These are phyloP conservation scores for Candida ulmi DNA, from an alignment of 805 yeast species.

Conservation along the genomic window DNA sequence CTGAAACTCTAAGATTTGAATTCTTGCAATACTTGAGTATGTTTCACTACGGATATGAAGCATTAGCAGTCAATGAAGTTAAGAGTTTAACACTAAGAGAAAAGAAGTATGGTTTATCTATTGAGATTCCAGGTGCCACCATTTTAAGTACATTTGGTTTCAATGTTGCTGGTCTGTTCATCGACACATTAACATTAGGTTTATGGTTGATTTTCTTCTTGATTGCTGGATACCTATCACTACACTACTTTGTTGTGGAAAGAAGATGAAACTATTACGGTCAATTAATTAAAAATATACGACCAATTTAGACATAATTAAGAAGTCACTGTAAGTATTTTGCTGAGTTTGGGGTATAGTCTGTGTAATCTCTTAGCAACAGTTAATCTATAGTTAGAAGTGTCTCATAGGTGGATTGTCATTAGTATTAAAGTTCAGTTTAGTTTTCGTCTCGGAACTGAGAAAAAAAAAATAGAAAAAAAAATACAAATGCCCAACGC, in stretches of 20 bases:
- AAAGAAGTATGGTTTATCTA: constrained; percentile 85
- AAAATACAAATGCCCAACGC: constrained; percentile 24
- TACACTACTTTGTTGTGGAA: constrained; percentile 73
- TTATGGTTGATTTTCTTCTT: constrained; percentile 56
- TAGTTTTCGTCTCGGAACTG: not conserved
- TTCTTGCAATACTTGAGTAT: constrained; percentile 82
- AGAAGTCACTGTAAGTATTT: no score
- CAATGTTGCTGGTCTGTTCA: constrained; percentile 66
- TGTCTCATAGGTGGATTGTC: no score
- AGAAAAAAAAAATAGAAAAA: not conserved
- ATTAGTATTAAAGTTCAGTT: no score
- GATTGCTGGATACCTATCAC: constrained; percentile 65
- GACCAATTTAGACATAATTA: no score
- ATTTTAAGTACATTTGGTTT: constrained; percentile 94
- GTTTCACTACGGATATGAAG: constrained; percentile 95
- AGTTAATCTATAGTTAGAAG: no score
- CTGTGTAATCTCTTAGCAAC: no score
- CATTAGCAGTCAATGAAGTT: constrained; percentile 88
- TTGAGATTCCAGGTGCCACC: constrained; percentile 97
- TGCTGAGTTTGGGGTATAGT: no score
- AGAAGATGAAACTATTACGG: constrained; percentile 29
- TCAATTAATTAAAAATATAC: no score
- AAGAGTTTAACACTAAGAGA: constrained; percentile 79
- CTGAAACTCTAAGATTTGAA: constrained; percentile 55
- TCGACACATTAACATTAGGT: constrained; percentile 57